These are phyloP conservation scores for Fusarium pseudocircinatum DNA, from an alignment of 2,329 filamentous ascomycete species.

Conservation along the genomic window DNA sequence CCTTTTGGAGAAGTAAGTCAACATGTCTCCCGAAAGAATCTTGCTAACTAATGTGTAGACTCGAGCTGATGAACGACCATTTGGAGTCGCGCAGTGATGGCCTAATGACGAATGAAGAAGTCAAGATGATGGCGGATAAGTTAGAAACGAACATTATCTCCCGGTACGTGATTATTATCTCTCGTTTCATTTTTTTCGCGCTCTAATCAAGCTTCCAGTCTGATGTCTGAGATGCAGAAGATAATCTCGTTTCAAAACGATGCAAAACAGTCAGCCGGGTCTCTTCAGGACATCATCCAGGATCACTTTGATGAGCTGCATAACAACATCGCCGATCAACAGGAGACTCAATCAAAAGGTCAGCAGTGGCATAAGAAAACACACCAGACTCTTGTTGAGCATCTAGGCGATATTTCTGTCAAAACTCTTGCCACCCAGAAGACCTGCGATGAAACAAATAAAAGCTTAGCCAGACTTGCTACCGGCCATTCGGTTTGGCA, in stretches of 20 bases:
- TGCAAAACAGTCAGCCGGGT: slow-evolving; percentile 3
- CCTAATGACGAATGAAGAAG: neutral
- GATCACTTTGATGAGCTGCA: slow-evolving; percentile 18
- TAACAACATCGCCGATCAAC: neutral
- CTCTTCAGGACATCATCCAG: slow-evolving; percentile 2
- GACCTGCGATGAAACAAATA: slow-evolving; percentile 27
- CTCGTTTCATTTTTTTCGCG: neutral
- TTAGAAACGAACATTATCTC: slow-evolving; percentile 31
- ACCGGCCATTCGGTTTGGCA: slow-evolving; percentile 5
- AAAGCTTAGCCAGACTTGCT: slow-evolving; percentile 13
- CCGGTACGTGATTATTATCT: slow-evolving; percentile 14
- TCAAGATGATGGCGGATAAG: slow-evolving; percentile 12
- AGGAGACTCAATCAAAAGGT: neutral
- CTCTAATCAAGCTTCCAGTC: slow-evolving; percentile 4
- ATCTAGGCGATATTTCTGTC: slow-evolving; percentile 11
- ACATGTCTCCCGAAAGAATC: neutral
- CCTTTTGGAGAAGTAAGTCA: slow-evolving; percentile 35
- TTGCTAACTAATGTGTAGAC: slow-evolving; percentile 19
- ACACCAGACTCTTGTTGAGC: slow-evolving; percentile 1
- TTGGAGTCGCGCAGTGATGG: neutral
- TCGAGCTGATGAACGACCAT: slow-evolving; percentile 21
- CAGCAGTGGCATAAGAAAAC: neutral
- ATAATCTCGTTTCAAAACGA: slow-evolving; percentile 15
- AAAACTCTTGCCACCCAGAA: slow-evolving; percentile 15
- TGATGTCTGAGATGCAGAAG: slow-evolving; percentile 27